Base-by-base conservation (phyloP, 768 basidiomycete species). In the Brasilioporus rufonigricans region DNA sequence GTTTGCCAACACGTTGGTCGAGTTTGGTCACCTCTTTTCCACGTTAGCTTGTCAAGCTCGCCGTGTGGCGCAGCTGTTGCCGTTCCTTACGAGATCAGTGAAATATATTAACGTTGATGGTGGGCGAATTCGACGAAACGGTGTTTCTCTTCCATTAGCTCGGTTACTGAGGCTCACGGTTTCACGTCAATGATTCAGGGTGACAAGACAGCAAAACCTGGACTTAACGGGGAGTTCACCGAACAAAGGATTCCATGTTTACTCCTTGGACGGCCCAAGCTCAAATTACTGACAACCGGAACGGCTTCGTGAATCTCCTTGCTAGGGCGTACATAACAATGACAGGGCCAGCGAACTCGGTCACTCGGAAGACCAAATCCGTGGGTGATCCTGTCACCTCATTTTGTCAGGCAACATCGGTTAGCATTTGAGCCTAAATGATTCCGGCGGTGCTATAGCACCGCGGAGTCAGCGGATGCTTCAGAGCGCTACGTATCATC, bases 381-480 rank as follows among this genome's bases (percentile, higher is more conserved):
- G 53, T 33, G 53, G 39, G 44, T 44, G 55, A 18, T 16, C 16
- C 16, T 36, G 35, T 10, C 61, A 55, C 48, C 38, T 55, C 50
- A 65, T 61, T 59, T 56, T 56, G 49, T 47, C 61, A 59, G 54
- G 59, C 53, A 59, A 57, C 56, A 5, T 65, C 63, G 65, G 63
- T 59, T 70, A 55, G 13, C 14, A 19, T 23, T 53, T 45, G 41
- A 44, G 32, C 41, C 6, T 41, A 48, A 59, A 57, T 55, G 54
- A 45, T 56, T 55, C 59, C 56, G 52, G 60, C 62, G 64, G 65
- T 52, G 47, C 53, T 48, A 26, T 27, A 19, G 38, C 55, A 52
- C 51, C 59, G 44, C 62, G 55, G 53, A 48, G 48, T 31, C 27
- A 5, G 38, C 21, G 23, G 46, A n/a, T n/a, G 12, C 24, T 38